Conservation (phyloP, 257 asterid species). For the Penstemon newberryi region DNA sequence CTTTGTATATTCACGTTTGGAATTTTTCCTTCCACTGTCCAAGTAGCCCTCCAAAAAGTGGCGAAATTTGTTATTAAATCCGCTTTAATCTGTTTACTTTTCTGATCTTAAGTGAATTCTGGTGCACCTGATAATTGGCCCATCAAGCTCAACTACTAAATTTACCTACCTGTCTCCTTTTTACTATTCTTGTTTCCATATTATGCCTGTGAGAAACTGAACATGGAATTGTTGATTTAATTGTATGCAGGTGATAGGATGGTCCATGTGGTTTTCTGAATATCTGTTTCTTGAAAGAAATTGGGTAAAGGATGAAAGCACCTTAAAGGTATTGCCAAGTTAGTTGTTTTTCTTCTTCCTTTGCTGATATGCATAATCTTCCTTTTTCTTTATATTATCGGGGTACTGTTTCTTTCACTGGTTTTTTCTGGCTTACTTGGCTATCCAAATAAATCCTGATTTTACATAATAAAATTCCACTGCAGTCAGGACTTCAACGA, state of each 20-base stretch:
- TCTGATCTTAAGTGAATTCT: neutral
- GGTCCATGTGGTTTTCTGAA: constrained; percentile 72
- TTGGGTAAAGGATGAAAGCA: constrained; percentile 62
- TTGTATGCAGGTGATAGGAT: constrained; percentile 55
- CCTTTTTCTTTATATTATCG: neutral
- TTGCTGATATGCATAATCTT: neutral
- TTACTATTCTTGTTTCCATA: constrained; percentile 15
- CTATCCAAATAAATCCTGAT: constrained; percentile 23
- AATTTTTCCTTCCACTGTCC: neutral
- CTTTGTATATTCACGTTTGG: neutral
- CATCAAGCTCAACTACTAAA: constrained; percentile 3
- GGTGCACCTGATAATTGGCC: neutral
- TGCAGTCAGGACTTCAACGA: constrained; percentile 74
- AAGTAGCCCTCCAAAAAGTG: neutral
- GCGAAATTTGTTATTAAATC: neutral
- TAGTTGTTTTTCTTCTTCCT: neutral
- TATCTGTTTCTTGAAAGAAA: constrained; percentile 66
- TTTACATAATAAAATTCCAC: constrained; percentile 22
- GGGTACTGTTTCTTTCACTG: neutral
- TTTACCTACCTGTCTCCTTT: neutral
- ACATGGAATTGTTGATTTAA: constrained; percentile 16
- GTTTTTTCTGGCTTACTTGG: constrained; percentile 20
- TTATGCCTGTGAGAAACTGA: constrained; percentile 7
- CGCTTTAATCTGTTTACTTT: neutral
- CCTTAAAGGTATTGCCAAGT: constrained; percentile 50